Base-by-base conservation (phyloP, 176 grass and related monocot species). In the Poa annua region DNA sequence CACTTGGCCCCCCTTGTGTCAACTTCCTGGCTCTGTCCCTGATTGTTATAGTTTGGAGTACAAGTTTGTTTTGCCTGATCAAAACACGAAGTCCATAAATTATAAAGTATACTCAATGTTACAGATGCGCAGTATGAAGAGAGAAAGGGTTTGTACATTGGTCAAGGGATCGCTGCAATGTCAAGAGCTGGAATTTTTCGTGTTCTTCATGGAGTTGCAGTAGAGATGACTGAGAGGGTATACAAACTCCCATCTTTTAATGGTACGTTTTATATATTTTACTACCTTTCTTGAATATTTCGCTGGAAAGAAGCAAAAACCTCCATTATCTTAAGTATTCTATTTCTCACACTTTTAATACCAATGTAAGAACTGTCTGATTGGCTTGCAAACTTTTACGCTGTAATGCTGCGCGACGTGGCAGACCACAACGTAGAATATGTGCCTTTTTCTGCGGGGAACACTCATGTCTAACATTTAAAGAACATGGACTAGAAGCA, bases 231-330 rank as follows among this genome's bases (percentile, higher is more conserved):
- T 44, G 77, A 93, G 45, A 87, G 91, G 87, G 90, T 93, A 73
- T 98, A 98, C 63, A 76, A 86, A 41, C 92, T 98, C 48, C 96
- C 96, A 71, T 98, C 96, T 73, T 98, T 98, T 81, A 91, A 95
- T 83, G 88, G 96, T 98, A 98, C 64, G 69, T 41, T 62, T 78
- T 42, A 26, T 74, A 4, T 41, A 55, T 70, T 69, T 54, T 22
- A 5, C 50, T 66, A 35, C 12, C 5, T 72, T 66, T 76, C 3
- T 65, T 77, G 34, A 6, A 71, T 81, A 24, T 19, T 36, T 71
- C 35, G 19, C n/a, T 65, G 65, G 22, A 76, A 63, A 73, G n/a
- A 55, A 20, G 50, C 53, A 75, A 82, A 54, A 83, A 71, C 32
- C 21, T 86, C 48, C n/a, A 33, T 21, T 73, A 49, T 63, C 70